These are phyloP conservation scores for Rhododendron griersonianum DNA, from an alignment of 148 eudicot species.

Conservation along the genomic window DNA sequence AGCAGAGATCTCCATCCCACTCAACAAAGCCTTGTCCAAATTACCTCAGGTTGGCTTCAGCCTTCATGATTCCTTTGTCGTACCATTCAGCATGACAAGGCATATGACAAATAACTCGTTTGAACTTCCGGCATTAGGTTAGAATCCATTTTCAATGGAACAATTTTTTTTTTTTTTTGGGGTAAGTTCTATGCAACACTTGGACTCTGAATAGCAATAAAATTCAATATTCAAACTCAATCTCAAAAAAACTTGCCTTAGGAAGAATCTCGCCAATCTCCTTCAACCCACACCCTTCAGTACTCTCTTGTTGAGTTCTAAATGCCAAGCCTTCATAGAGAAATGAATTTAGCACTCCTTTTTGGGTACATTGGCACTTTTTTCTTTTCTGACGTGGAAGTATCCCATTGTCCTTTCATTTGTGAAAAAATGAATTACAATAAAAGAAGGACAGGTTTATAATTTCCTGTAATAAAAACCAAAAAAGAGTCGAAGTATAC, in stretches of 20 bases:
- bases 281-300: neutral
- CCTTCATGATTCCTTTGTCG: neutral
- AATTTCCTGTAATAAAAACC: too few species aligned
- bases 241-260: too few species aligned
- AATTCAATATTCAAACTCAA: too few species aligned
- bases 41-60: neutral
- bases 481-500: too few species aligned
- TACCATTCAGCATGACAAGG: neutral
- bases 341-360: neutral
- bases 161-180: too few species aligned
- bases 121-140: too few species aligned
- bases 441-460: neutral
- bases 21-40: neutral
- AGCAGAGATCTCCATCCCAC: neutral
- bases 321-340: neutral
- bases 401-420: neutral
- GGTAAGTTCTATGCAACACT: too few species aligned
- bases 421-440: neutral
- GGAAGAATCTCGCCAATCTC: too few species aligned
- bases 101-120: too few species aligned
- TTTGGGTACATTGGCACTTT: neutral
- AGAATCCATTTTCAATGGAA: too few species aligned
- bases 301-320: neutral
- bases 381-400: neutral
- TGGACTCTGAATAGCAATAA: too few species aligned